Base-by-base conservation (phyloP, 140 eudicot genomes). In the Oenanthe javanica region DNA sequence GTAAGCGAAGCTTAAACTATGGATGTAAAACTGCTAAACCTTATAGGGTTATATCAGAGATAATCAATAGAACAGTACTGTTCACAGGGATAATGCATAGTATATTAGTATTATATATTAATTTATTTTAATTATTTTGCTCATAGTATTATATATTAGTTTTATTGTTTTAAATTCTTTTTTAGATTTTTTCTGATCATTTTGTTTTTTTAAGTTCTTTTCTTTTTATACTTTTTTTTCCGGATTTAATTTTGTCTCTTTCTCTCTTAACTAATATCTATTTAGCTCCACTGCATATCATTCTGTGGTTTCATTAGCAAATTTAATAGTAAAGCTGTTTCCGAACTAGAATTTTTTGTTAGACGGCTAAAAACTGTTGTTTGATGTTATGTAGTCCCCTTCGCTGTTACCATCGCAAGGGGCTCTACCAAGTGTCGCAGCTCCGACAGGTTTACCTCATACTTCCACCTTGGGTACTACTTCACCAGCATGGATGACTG, bases 351-450 rank as follows among this genome's bases (percentile, higher is more conserved):
- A 0, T 9, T 46, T 74, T 25, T 40, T 80, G 5, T 15, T 23
- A 18, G 50, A 79, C 8, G 23, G 48, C 18, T 79, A 38, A 49
- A 7, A 1, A 23, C n/a, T 25, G 42, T 3, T 42, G 6, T 78
- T 42, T 31, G 46, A 61, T 77, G 80, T 31, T 57, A 23, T 90
- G 89, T 72, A 92, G 97, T 94, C 92, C 48, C 97, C 97, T 45
- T 87, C 98, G 38, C 71, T 90, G 92, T 82, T 83, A 55, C 85
- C 96, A 0, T 85, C 90, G 83, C 98, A 90, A 84, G 86, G 87
- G 72, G 95, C 97, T 43, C 84, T 94, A 77, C 98, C 98, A 80
- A 86, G 84, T 66, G 57, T 81, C 75, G 88, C 77, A 36, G 82
- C 86, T 8, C 85, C 88, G 46, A 42, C 89, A 27, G 86, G 90